These are phyloP conservation scores for Fonsecaea erecta DNA, from an alignment of 2,329 filamentous ascomycete genomes.

Conservation along the genomic window DNA sequence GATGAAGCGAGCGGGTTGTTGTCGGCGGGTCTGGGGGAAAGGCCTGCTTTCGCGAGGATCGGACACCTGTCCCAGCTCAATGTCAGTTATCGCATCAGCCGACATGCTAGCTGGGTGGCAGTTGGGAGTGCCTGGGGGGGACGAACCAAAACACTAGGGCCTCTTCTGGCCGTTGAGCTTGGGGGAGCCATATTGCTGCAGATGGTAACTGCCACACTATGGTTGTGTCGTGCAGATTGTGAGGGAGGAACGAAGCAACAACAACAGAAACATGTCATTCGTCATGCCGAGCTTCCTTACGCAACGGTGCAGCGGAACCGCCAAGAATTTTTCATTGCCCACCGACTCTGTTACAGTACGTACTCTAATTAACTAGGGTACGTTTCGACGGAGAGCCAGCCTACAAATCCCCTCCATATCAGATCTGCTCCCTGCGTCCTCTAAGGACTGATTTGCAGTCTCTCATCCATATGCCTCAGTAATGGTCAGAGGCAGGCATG, in stretches of 20 bases:
- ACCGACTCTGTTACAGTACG: no score
- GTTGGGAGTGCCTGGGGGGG: neutral
- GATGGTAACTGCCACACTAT: neutral
- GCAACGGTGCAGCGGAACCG: neutral
- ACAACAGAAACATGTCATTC: neutral
- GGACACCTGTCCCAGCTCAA: constrained; percentile 28
- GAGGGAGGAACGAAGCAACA: neutral
- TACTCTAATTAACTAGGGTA: no score
- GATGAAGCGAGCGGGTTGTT: constrained; percentile 71
- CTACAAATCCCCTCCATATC: no score
- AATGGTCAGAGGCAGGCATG: no score
- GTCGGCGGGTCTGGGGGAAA: constrained; percentile 41
- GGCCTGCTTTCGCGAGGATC: constrained; percentile 37
- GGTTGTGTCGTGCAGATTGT: neutral
- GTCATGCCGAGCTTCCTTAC: neutral
- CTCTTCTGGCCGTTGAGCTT: constrained; percentile 52
- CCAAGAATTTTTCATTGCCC: neutral
- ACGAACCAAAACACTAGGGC: constrained; percentile 64
- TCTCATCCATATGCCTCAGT: no score
- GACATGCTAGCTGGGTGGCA: constrained; percentile 26
- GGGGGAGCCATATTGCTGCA: constrained; percentile 24
- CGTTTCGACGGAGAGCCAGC: no score
- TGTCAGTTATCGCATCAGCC: constrained; percentile 18
- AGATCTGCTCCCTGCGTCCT: no score
- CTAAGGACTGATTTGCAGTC: no score